A percentile compares a stretch with the other conserved stretches of the same genome.
phyloP scores from a whole-genome alignment of 768 basidiomycete species.

The Phanerochaete sordida region DNA sequence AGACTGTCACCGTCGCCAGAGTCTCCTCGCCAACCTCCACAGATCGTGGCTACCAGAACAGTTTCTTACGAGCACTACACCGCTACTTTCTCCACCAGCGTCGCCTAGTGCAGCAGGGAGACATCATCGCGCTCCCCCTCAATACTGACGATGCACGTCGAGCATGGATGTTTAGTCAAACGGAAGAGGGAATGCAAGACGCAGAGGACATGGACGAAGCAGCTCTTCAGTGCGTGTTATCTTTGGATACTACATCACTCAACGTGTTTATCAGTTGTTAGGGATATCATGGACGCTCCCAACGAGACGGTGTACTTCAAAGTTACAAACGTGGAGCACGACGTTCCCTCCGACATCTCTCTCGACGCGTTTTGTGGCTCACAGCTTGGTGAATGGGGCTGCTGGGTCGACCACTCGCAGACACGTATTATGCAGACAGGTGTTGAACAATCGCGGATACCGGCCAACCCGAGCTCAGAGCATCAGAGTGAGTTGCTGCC shows the following conservation, averaged over 20 bases:
- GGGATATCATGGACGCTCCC: conserved; percentile 3
- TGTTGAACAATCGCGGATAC: conserved; percentile 62
- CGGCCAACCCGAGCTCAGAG: conserved; percentile 33
- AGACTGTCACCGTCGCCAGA: conserved; percentile 71
- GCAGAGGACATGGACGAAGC: background rate
- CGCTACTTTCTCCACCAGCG: conserved; percentile 52
- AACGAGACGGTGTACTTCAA: conserved; percentile 69
- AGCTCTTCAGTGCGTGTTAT: background rate
- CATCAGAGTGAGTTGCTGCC: background rate
- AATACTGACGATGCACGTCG: conserved; percentile 42
- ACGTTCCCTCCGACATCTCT: conserved; percentile 40
- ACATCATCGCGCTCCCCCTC: conserved; percentile 65
- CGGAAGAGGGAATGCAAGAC: background rate
- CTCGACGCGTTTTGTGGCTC: conserved; percentile 51
- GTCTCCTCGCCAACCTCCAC: conserved; percentile 72
- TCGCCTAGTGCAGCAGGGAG: conserved; percentile 67
- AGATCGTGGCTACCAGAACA: conserved; percentile 57
- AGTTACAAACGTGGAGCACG: conserved; percentile 73
- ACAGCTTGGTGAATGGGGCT: conserved; percentile 71
- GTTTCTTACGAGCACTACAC: conserved; percentile 61
- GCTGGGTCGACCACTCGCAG: conserved; percentile 69
- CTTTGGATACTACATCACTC: background rate
- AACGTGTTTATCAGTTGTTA: background rate
- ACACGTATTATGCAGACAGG: conserved; percentile 84
- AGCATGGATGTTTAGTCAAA: background rate